Percentiles rank a stretch among this genome's conserved stretches.
These are phyloP conservation scores for Crithidia expoeki DNA, from an alignment of 208 protist genomes.

Conservation along the genomic window DNA sequence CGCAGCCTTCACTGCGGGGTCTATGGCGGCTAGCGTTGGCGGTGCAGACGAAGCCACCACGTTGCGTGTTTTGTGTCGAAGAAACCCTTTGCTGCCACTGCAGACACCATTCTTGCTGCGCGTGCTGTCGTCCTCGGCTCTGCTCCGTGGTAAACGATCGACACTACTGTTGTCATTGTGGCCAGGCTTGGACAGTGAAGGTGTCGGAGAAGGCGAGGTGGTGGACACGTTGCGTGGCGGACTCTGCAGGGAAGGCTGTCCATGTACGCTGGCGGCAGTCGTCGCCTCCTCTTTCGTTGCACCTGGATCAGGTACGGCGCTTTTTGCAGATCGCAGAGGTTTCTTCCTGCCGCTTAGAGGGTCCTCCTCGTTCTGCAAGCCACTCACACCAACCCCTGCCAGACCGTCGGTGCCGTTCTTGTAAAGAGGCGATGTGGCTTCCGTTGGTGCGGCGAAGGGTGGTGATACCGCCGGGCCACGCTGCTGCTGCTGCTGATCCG, in stretches of 20 bases:
- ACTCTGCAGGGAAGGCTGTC: background rate
- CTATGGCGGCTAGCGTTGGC: background rate
- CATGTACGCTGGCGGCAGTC: background rate
- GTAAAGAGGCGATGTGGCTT: background rate
- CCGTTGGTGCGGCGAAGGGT: background rate
- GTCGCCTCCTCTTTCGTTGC: background rate
- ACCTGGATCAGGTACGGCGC: background rate
- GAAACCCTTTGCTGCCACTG: background rate
- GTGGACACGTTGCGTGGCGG: background rate
- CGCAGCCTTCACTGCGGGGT: slow-evolving; percentile 26
- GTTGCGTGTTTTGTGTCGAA: background rate
- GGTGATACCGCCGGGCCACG: background rate
- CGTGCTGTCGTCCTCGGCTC: background rate
- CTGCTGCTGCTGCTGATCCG: background rate
- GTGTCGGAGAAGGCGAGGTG: background rate
- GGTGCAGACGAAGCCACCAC: background rate
- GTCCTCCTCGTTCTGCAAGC: background rate
- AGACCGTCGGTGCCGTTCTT: background rate
- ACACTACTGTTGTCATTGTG: background rate
- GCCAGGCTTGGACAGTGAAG: background rate
- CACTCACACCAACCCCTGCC: background rate
- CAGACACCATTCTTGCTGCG: background rate
- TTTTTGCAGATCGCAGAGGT: background rate
- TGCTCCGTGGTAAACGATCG: background rate
- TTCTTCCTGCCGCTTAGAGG: background rate